Evolutionary conservation across 495 filamentous ascomycete species (phyloP).

Genomic region (Penicillium coprophilum): DNA sequence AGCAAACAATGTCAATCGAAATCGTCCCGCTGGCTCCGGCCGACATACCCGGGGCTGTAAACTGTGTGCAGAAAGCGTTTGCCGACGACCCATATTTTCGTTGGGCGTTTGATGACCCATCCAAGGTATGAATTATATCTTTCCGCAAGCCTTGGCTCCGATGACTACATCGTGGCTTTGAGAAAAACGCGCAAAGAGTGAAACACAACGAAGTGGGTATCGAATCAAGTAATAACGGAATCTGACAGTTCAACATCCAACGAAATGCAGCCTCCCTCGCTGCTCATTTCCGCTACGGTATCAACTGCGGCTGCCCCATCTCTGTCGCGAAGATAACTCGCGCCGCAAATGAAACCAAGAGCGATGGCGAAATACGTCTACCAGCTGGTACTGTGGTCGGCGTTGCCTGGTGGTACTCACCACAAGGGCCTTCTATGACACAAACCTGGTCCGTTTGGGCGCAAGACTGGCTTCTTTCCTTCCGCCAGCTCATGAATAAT

Average conservation of each 20-base stretch:
- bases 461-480: conserved; percentile 58
- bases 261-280: conserved; percentile 63
- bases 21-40: conserved; percentile 54
- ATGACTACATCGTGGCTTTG: background rate
- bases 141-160: background rate
- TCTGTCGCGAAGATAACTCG: conserved; percentile 55
- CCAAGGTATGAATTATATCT: conserved; percentile 42
- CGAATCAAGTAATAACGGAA: conserved; percentile 7
- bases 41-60: conserved; percentile 62
- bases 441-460: conserved; percentile 55
- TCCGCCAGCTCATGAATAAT: conserved; percentile 61
- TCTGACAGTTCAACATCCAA: conserved; percentile 47
- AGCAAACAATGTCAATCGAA: conserved; percentile 52
- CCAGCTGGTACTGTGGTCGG: conserved; percentile 50
- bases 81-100: conserved; percentile 64
- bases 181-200: background rate
- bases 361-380: conserved; percentile 18
- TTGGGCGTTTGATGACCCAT: conserved; percentile 57
- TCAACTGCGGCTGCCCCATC: conserved; percentile 58
- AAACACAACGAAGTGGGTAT: background rate
- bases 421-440: conserved; percentile 36
- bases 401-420: conserved; percentile 63
- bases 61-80: conserved; percentile 60
- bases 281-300: conserved; percentile 62
- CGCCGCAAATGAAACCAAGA: conserved; percentile 16